Evolutionary conservation across 345 rosid genomes (phyloP), one percentile per base, ranked within the genome.

Genomic region (Boechera stricta): DNA sequence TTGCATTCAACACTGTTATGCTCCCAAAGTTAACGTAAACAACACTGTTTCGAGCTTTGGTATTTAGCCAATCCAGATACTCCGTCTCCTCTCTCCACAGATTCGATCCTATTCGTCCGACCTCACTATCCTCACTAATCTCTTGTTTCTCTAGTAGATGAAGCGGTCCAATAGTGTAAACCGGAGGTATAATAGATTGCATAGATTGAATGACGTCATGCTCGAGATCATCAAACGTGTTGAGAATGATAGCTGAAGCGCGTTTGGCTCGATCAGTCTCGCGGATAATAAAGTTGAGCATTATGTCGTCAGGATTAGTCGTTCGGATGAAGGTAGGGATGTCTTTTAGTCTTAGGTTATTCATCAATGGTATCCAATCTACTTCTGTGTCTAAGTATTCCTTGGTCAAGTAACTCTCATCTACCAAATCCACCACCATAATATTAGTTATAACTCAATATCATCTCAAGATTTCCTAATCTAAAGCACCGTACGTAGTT

Each of bases 351-450:
- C 74, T 57, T 15, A 82, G 64, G 9, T 64, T 48, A 11, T 36
- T 65, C 81, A 82, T 72, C 7, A 71, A 72, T 9, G 83, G 81
- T 56, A 82, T 77, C 85, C 85, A 82, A 49, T 79, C 78, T 11
- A 85, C 64, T n/a, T 48, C 64, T 1, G 82, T 84, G 26, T 84
- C 79, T 45, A 87, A 52, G 35, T 81, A 63, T 21, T 21, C 21
- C 21, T 21, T 21, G 21, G 21, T 21, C 21, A 87, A 52, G 35
- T 81, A 63, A 62, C 83, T 82, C 35, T 74, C 85, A 72, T 87
- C 91, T 85, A 83, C 69, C 9, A 41, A 28, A 67, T 2, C 3
- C 21, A 21, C 0, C 26, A 24, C 32, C 7, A 32, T 26, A 24
- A 21, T 21, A 21, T 21, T 21, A 21, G 21, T 21, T 21, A 21